Conservation (phyloP, 148 eudicot genomes). For the Heliosperma pusillum region DNA sequence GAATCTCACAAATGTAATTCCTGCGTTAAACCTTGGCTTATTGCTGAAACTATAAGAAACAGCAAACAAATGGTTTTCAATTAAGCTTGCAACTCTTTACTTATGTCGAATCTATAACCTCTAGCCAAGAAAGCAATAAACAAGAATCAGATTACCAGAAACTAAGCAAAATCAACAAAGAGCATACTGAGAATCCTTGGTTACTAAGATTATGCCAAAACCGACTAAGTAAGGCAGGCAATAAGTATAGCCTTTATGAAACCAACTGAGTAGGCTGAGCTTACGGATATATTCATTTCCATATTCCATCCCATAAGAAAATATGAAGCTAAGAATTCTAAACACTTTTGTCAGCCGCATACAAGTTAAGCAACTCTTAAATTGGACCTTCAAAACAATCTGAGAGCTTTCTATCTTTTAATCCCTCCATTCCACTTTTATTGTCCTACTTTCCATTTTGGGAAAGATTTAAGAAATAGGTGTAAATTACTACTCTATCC, state of each 20-base stretch:
- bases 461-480: too few species aligned
- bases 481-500: too few species aligned
- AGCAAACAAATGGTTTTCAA: not conserved
- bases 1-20: constrained; percentile 9
- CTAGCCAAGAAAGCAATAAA: not conserved
- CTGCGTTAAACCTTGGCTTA: constrained; percentile 12
- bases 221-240: not conserved
- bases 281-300: not conserved
- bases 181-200: not conserved
- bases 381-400: not conserved
- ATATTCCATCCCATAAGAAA: not conserved
- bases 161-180: not conserved
- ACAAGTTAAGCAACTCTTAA: not conserved
- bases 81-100: not conserved
- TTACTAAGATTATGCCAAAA: not conserved
- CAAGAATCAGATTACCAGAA: not conserved
- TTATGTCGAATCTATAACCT: not conserved
- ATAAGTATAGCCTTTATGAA: too few species aligned
- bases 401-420: not conserved
- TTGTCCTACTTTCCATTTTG: too few species aligned
- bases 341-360: not conserved
- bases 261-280: not conserved
- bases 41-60: constrained; percentile 5
- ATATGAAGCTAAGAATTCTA: not conserved
- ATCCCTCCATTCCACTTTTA: too few species aligned